These are phyloP conservation scores for Stephania yunnanensis DNA, from an alignment of 164 flowering plant genomes.

Conservation along the genomic window DNA sequence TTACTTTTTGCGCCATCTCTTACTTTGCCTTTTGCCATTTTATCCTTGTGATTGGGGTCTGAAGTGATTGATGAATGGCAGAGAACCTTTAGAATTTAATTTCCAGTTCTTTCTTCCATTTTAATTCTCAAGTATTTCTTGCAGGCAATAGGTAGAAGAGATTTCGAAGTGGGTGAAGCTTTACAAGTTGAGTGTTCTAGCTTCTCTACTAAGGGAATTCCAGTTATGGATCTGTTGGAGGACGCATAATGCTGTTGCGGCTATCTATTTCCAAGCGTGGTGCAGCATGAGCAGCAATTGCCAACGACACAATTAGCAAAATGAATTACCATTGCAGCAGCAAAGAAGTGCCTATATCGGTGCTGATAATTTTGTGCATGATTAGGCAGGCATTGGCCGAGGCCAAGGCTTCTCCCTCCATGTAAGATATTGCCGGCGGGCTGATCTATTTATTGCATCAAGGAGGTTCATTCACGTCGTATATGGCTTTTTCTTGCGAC, in stretches of 20 bases:
- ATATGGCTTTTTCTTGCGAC: not conserved
- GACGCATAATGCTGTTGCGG: constrained; percentile 19
- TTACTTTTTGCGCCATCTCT: no score
- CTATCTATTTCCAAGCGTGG: not conserved
- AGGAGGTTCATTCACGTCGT: not conserved
- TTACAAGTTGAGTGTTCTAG: constrained; percentile 59
- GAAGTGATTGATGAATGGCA: no score
- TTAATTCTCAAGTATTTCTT: not conserved
- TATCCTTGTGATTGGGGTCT: no score
- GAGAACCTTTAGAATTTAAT: not conserved
- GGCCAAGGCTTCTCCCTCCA: not conserved
- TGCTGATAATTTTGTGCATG: constrained; percentile 1
- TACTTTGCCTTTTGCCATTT: no score
- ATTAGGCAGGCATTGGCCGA: not conserved
- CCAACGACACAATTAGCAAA: not conserved
- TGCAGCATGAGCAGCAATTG: not conserved
- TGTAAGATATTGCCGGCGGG: not conserved
- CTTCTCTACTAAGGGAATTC: constrained; percentile 71
- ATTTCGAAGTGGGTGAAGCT: constrained; percentile 58
- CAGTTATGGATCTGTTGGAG: constrained; percentile 56
- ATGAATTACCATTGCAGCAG: not conserved
- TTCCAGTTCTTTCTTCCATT: not conserved
- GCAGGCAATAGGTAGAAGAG: constrained; percentile 40
- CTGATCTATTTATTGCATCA: not conserved
- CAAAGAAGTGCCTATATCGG: constrained; percentile 1